Evolutionary conservation across 164 flowering plant species (phyloP), one percentile per base, ranked within the genome.

Genomic region (Magnolia changhungtana): DNA sequence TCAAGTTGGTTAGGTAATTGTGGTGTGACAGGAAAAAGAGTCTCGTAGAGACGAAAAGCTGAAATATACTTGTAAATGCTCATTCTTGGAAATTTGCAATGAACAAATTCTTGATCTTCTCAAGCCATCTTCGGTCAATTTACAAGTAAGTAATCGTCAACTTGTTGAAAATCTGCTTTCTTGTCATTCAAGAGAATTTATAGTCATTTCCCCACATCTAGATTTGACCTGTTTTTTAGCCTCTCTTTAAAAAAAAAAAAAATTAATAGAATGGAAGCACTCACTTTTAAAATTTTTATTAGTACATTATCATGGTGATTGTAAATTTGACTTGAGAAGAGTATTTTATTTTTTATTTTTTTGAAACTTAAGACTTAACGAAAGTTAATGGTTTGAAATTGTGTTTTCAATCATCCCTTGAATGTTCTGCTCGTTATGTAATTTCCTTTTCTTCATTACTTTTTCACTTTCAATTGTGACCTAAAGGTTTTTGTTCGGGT

Each of bases 101-200:
- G 99, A 96, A 79, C 99, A 96, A 51, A 96, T 96, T 80, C 89
- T 93, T 71, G 99, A 96, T 85, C 98, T 96, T 75, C 75, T 94
- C 75, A 95, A 96, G 27, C 98, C 99, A 51, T 91, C 96, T 50
- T 87, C 96, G 50, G 74, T 20, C 72, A 96, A 96, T 82, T 85
- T 96, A 80, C 99, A 94, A 91, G 99, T 94, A 75, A n/a, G 52
- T 19, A 24, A 70, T 49, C 1, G 5, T 1, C 37, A 10, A 29
- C 6, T 67, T 31, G 29, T 67, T 50, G 59, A 70, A 21, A 31
- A 31, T 50, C 23, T 18, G 31, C 29, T 4, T 45, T 69, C 20
- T 69, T 1, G 4, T 70, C 59, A 70, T 49, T 49, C 58, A 70
- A 1, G 45, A 55, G 61, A 55, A 55, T 16, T 37, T 37, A 27